Percentiles rank a stretch among this genome's conserved stretches.
These are phyloP conservation scores for Meira miltonrushii DNA, from an alignment of 1,284 basidiomycete species.

Conservation along the genomic window DNA sequence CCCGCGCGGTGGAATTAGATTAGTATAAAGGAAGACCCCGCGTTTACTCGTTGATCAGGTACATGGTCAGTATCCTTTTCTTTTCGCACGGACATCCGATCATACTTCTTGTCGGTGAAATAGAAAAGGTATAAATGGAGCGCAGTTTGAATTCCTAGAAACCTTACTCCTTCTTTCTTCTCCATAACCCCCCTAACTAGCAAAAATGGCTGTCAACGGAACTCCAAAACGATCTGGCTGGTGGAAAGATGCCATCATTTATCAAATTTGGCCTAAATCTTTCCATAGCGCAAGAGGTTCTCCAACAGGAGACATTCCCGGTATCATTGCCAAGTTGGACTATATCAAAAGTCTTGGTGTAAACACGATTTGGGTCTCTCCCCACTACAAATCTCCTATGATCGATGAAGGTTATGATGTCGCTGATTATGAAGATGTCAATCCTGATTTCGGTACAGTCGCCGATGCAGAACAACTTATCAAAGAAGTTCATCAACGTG, in stretches of 20 bases:
- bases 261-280: constrained; percentile 62
- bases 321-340: constrained; percentile 64
- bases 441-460: constrained; percentile 69
- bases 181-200: no score
- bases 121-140: no score
- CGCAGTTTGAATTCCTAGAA: no score
- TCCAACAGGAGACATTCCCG: constrained; percentile 69
- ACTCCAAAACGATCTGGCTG: background rate
- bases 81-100: no score
- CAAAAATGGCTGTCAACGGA: no score
- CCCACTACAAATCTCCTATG: constrained; percentile 60
- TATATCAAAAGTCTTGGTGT: constrained; percentile 68
- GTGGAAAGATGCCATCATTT: constrained; percentile 29
- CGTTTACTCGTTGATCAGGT: no score
- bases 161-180: no score
- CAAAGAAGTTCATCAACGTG: constrained; percentile 61
- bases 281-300: constrained; percentile 71
- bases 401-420: constrained; percentile 30
- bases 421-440: constrained; percentile 67
- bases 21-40: no score
- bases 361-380: constrained; percentile 69
- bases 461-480: constrained; percentile 67
- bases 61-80: no score
- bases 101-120: no score
- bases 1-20: no score